Percentiles rank a stretch among this genome's conserved stretches.
phyloP scores from a whole-genome alignment of 1,139 yeast genomes.

The Pichia sp. region DNA sequence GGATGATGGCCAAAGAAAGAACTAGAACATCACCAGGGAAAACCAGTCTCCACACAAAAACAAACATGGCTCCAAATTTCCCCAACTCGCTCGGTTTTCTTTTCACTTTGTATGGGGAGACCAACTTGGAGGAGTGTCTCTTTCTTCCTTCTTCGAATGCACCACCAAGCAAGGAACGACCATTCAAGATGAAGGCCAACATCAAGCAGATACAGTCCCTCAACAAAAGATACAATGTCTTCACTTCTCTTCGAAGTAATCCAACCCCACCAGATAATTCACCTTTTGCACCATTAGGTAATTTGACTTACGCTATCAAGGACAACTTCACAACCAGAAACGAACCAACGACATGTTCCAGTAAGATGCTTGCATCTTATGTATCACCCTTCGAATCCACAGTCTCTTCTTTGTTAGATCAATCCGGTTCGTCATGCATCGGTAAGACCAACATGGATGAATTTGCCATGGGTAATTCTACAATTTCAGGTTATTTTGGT shows the following conservation, averaged over 20 bases:
- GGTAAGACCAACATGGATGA: constrained; percentile 97
- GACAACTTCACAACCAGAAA: constrained; percentile 69
- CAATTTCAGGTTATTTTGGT: constrained; percentile 59
- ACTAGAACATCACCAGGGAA: no score
- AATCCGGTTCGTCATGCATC: constrained; percentile 50
- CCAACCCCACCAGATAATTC: constrained; percentile 1
- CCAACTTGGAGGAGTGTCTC: no score
- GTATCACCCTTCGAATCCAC: constrained; percentile 83
- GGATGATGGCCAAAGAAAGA: no score
- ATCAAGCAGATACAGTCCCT: constrained; percentile 14
- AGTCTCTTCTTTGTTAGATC: constrained; percentile 51
- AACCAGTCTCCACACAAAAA: no score
- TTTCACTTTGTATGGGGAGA: no score
- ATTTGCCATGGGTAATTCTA: constrained; percentile 94
- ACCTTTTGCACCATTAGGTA: constrained; percentile 19
- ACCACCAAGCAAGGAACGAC: neutral
- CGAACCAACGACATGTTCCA: constrained; percentile 73
- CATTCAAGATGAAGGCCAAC: constrained; percentile 5
- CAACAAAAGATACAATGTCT: constrained; percentile 34
- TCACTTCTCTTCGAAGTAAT: constrained; percentile 31
- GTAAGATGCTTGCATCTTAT: constrained; percentile 57
- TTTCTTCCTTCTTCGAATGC: no score
- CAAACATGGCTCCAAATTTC: no score
- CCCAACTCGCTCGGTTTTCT: no score
- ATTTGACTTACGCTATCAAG: constrained; percentile 51